Conservation (phyloP, 164 flowering plant genomes). For the Litsea cubeba region DNA sequence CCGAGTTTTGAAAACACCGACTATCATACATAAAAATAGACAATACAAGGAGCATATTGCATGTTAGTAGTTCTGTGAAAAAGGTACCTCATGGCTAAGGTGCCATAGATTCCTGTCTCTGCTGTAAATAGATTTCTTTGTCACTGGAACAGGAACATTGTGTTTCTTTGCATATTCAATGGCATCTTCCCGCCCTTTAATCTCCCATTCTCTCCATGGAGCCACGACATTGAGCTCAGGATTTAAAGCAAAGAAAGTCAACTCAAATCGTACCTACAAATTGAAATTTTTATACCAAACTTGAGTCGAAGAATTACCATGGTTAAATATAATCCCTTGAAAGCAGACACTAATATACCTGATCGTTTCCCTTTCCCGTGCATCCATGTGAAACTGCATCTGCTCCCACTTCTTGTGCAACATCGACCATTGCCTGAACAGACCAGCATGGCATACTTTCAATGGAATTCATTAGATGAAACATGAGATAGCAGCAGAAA, state of each 20-base stretch:
- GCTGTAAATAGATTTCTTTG: conserved; percentile 96
- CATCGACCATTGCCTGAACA: conserved; percentile 90
- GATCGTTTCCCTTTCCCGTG: conserved; percentile 99
- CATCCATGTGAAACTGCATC: conserved; percentile 99
- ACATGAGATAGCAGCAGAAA: not conserved
- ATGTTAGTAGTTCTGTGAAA: not conserved
- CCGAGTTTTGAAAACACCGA: too few relatives aligned
- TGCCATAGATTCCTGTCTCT: conserved; percentile 96
- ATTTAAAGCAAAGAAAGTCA: conserved; percentile 85
- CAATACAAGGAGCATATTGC: too few relatives aligned
- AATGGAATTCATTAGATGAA: not conserved
- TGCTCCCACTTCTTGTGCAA: conserved; percentile 94
- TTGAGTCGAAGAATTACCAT: not conserved
- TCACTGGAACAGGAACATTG: conserved; percentile 89
- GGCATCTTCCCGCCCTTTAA: conserved; percentile 91
- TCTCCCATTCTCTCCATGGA: conserved; percentile 99
- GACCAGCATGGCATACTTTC: not conserved
- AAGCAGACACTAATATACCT: conserved; percentile 35
- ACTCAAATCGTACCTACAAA: conserved; percentile 89
- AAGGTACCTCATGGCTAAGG: conserved; percentile 88
- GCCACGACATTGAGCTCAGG: conserved; percentile 93
- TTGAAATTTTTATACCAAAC: not conserved
- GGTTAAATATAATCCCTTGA: not conserved
- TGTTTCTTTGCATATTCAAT: conserved; percentile 95
- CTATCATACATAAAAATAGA: too few relatives aligned